Conservation (phyloP, 2,329 filamentous ascomycete species). For the Claviceps capensis region DNA sequence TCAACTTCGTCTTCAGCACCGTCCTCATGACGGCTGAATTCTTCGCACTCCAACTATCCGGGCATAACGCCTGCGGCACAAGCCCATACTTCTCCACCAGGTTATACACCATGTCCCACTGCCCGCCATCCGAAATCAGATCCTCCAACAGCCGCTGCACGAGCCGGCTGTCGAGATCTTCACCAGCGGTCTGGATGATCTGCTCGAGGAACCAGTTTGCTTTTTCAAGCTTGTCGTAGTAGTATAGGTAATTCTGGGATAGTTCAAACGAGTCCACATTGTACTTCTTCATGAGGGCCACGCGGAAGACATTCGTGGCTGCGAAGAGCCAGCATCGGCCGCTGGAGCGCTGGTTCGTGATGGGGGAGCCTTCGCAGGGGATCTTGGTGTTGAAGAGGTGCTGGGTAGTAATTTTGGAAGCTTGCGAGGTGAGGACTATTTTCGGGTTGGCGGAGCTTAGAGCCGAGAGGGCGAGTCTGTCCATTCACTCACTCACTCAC, state of each 20-base stretch:
- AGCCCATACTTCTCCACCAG: constrained; percentile 77
- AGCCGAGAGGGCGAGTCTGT: constrained; percentile 60
- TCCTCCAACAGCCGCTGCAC: constrained; percentile 54
- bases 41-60: constrained; percentile 67
- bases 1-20: constrained; percentile 69
- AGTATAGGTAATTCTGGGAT: constrained; percentile 80
- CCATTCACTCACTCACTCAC: background rate
- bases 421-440: constrained; percentile 49
- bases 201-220: constrained; percentile 81
- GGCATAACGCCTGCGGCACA: constrained; percentile 70
- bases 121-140: constrained; percentile 68
- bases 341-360: constrained; percentile 72
- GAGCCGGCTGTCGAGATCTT: constrained; percentile 59
- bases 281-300: constrained; percentile 78
- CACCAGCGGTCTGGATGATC: constrained; percentile 57
- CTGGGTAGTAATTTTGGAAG: constrained; percentile 51
- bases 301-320: constrained; percentile 77
- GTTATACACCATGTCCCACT: constrained; percentile 88
- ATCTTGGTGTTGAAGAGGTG: constrained; percentile 78
- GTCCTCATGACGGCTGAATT: constrained; percentile 56
- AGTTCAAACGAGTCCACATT: constrained; percentile 67
- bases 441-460: constrained; percentile 54
- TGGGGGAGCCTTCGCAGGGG: constrained; percentile 65
- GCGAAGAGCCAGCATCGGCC: constrained; percentile 90
- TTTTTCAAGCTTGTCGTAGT: constrained; percentile 91